Conservation (phyloP, 2,329 filamentous ascomycete genomes). For the Triangularia verruculosa region DNA sequence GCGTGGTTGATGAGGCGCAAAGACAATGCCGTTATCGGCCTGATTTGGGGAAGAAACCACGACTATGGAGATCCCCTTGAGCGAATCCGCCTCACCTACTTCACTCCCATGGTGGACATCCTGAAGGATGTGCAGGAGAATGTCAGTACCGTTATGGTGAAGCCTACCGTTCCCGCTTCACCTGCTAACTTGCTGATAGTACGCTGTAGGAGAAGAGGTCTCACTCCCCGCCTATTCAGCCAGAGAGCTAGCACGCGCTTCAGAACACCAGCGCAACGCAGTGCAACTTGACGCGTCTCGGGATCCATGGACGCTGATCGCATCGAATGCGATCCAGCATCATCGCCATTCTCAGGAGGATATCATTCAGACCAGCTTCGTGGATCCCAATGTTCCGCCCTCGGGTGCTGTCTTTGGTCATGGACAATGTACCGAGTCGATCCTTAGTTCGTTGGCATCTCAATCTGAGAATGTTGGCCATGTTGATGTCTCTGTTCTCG, state of each 20-base stretch:
- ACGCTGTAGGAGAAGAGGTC: slow-evolving; percentile 2
- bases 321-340: neutral
- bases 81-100: slow-evolving; percentile 19
- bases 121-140: slow-evolving; percentile 17
- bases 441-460: neutral
- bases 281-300: slow-evolving; percentile 8
- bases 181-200: neutral
- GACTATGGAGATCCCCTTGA: slow-evolving; percentile 12
- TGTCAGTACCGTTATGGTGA: neutral
- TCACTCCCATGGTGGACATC: slow-evolving; percentile 23
- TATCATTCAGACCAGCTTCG: neutral
- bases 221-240: slow-evolving; percentile 12
- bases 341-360: neutral
- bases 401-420: neutral
- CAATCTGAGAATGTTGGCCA: neutral
- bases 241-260: neutral
- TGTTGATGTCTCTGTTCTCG: neutral
- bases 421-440: neutral
- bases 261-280: neutral
- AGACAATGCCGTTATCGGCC: slow-evolving; percentile 18
- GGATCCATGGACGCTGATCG: slow-evolving; percentile 12
- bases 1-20: slow-evolving; percentile 23
- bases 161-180: neutral
- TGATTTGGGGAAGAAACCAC: slow-evolving; percentile 23
- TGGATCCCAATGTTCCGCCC: neutral